phyloP scores from a whole-genome alignment of 2,329 filamentous ascomycete genomes.

The Cucurbitaria berberidis region DNA sequence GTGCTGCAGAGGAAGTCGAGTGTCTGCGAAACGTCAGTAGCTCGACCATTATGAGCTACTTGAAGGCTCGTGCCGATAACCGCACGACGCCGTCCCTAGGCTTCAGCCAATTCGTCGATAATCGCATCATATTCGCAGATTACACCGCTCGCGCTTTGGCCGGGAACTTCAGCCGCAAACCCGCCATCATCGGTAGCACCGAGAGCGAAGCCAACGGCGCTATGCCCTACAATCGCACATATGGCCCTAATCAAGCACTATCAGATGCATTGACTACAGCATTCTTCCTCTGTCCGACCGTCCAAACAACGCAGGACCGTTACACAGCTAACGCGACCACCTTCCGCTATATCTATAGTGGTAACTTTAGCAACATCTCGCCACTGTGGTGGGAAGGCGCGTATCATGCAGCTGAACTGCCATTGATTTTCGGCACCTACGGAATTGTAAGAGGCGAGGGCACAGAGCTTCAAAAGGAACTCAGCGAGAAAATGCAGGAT shows the following conservation, averaged over 20 bases:
- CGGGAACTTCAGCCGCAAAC: conserved; percentile 35
- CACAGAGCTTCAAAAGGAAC: conserved; percentile 36
- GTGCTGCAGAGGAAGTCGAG: conserved; percentile 36
- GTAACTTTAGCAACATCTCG: conserved; percentile 46
- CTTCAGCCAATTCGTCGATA: conserved; percentile 40
- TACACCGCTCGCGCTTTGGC: conserved; percentile 40
- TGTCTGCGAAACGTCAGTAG: conserved; percentile 47
- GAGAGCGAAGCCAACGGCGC: conserved; percentile 46
- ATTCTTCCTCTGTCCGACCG: conserved; percentile 40
- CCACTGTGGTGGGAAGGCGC: conserved; percentile 45
- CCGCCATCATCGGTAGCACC: conserved; percentile 48
- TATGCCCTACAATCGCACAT: conserved; percentile 35
- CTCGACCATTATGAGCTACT: conserved; percentile 39
- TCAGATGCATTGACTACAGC: conserved; percentile 29
- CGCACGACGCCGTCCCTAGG: conserved; percentile 30
- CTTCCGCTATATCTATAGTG: conserved; percentile 48
- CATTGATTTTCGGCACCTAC: conserved; percentile 47
- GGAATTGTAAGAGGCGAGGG: conserved; percentile 32
- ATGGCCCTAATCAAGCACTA: conserved; percentile 30
- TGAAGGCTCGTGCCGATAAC: conserved; percentile 38
- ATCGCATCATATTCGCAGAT: conserved; percentile 43
- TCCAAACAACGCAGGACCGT: conserved; percentile 36
- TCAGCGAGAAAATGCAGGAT: conserved; percentile 48
- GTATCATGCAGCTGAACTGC: conserved; percentile 46
- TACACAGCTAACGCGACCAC: conserved; percentile 32